Base-by-base conservation (phyloP, 768 basidiomycete genomes). In the Sistotremastrum suecicum region DNA sequence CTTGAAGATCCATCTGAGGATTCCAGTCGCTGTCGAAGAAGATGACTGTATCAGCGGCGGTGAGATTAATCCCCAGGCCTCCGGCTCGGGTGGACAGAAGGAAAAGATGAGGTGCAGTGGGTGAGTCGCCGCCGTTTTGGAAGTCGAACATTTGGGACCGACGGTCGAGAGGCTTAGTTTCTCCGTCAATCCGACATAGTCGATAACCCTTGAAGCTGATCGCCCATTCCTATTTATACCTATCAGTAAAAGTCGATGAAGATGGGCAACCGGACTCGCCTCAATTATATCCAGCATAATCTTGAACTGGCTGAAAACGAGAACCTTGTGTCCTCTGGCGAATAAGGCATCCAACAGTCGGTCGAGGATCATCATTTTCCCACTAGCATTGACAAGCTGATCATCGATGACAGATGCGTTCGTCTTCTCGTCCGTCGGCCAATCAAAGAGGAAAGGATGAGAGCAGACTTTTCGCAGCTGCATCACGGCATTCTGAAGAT, bases 281-380 rank as follows among this genome's bases (percentile, higher is more conserved):
- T 95, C 82, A 41, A 99, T 86, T 53, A 99, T 83, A 56, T 99
- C 83, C 46, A 98, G 66, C 90, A 98, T 90, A 3, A 83, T 90
- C 40, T 85, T 91, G 63, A 99, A 98, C 63, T 99, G 94, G 47
- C 85, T 87, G 62, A 85, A 86, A 8, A 85, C 56, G n/a, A 91
- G 63, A 0, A 88, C 85, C 57, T 90, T 94, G 62, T 94, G 91
- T 5, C 72, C 75, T 3, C 80, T 66, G 36, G 65, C 67, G 62
- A 98, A 88, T 32, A 99, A 64, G 46, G 80, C 90, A 33, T 75
- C 75, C 5, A 99, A 71, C 6, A 99, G 66, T 5, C 91, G 76
- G 51, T 97, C 86, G 0, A 99, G 74, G 2, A 99, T 67, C 71
- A 98, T 82, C 94, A 98, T 98, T 70, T 99, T 99, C 11, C 95